Conservation (phyloP, 1,139 yeast genomes). For the Geotrichum reessii region DNA sequence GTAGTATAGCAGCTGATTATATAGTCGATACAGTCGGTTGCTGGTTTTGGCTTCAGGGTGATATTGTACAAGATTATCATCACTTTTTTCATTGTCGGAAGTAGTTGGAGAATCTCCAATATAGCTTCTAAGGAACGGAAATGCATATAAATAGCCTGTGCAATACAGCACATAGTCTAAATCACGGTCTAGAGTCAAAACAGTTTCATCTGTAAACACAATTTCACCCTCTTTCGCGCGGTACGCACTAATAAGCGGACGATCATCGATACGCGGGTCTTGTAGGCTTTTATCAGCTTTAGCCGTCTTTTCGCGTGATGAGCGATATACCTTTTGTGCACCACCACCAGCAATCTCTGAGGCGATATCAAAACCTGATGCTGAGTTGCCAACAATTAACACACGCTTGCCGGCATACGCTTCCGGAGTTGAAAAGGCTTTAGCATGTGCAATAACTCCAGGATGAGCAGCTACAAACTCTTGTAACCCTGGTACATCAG, state of each 20-base stretch:
- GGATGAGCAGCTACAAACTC: conserved; percentile 46
- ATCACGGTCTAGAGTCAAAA: conserved; percentile 28
- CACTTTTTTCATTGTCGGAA: conserved; percentile 36
- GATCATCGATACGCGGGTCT: conserved; percentile 34
- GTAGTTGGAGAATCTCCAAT: conserved; percentile 11
- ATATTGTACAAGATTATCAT: conserved; percentile 25
- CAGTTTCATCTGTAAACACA: neutral
- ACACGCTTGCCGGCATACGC: conserved; percentile 40
- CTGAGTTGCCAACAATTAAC: conserved; percentile 56
- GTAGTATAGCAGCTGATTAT: conserved; percentile 48
- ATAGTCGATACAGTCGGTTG: conserved; percentile 44
- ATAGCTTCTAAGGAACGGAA: conserved; percentile 40
- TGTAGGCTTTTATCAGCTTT: conserved; percentile 25
- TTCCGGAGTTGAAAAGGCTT: conserved; percentile 49
- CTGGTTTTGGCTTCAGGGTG: conserved; percentile 24
- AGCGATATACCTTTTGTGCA: conserved; percentile 44
- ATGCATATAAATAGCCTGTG: conserved; percentile 54
- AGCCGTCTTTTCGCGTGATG: conserved; percentile 23
- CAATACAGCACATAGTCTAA: conserved; percentile 55
- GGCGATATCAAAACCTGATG: conserved; percentile 57
- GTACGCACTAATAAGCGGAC: conserved; percentile 40
- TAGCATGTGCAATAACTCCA: conserved; percentile 50
- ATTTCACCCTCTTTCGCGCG: conserved; percentile 28
- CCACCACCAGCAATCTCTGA: conserved; percentile 42
- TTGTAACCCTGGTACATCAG: conserved; percentile 49